These are phyloP conservation scores for Taphrina wiesneri DNA, from an alignment of 1,139 yeast genomes.

Conservation along the genomic window DNA sequence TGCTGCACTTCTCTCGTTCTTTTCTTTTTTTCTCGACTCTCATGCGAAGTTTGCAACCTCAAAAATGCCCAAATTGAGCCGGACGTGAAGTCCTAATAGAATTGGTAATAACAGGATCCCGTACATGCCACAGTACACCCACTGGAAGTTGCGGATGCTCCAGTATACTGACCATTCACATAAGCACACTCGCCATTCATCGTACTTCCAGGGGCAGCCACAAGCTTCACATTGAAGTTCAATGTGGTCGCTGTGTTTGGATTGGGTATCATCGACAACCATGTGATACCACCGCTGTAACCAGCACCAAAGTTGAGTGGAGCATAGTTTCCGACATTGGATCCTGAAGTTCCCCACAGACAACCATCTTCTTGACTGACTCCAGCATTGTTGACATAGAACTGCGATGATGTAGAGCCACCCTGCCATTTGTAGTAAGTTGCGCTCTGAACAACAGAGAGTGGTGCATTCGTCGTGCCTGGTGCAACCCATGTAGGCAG, in stretches of 20 bases:
- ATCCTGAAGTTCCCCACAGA: slow-evolving; percentile 80
- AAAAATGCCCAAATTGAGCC: too few species aligned
- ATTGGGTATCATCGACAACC: slow-evolving; percentile 70
- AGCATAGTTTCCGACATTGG: slow-evolving; percentile 96
- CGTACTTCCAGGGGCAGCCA: slow-evolving; percentile 62
- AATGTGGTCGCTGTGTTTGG: slow-evolving; percentile 80
- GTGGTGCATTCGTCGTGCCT: slow-evolving; percentile 59
- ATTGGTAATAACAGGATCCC: slow-evolving; percentile 47
- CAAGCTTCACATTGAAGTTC: slow-evolving; percentile 85
- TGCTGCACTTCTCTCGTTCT: neutral
- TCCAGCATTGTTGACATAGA: slow-evolving; percentile 96
- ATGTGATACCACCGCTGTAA: slow-evolving; percentile 70
- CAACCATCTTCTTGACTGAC: slow-evolving; percentile 86
- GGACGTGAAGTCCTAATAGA: neutral
- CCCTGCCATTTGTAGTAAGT: slow-evolving; percentile 82
- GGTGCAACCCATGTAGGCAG: slow-evolving; percentile 80
- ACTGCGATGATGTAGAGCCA: slow-evolving; percentile 81
- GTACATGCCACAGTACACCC: slow-evolving; percentile 88
- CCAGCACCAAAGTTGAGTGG: slow-evolving; percentile 96
- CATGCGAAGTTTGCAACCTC: too few species aligned
- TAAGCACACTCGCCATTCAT: slow-evolving; percentile 78
- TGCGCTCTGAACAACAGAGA: slow-evolving; percentile 76
- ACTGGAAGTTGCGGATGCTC: slow-evolving; percentile 48
- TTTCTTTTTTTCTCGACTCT: neutral
- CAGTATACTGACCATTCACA: slow-evolving; percentile 70